phyloP scores from a whole-genome alignment of 164 flowering plant species.

The Cinnamomum chago region DNA sequence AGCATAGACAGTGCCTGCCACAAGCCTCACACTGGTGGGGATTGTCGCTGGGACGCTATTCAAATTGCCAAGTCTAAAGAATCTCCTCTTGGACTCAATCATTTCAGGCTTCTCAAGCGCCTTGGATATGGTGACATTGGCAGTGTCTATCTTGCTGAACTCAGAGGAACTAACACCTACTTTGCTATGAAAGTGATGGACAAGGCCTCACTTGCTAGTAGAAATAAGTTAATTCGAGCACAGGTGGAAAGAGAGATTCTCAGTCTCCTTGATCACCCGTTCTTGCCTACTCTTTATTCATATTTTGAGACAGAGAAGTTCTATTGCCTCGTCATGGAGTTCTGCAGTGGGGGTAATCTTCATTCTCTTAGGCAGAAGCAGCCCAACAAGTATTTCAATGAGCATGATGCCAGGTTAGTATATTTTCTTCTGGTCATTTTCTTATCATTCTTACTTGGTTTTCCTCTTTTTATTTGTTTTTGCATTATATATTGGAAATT shows the following conservation, averaged over 20 bases:
- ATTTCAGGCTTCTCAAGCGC: conserved; percentile 70
- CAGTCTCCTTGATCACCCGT: conserved; percentile 73
- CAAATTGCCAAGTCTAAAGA: conserved; percentile 37
- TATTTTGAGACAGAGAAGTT: conserved; percentile 81
- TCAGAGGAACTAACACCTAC: conserved; percentile 49
- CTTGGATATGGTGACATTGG: conserved; percentile 85
- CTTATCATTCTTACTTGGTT: background rate
- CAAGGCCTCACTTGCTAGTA: conserved; percentile 59
- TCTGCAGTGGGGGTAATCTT: conserved; percentile 81
- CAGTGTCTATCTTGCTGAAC: conserved; percentile 69
- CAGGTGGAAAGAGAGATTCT: conserved; percentile 79
- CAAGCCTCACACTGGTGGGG: conserved; percentile 79
- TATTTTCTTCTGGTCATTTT: background rate
- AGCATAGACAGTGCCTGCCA: conserved; percentile 48
- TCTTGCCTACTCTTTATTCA: conserved; percentile 70
- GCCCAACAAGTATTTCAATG: conserved; percentile 63
- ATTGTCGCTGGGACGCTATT: conserved; percentile 75
- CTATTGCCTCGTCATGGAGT: conserved; percentile 83
- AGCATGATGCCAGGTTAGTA: conserved; percentile 65
- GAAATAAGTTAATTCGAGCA: conserved; percentile 69
- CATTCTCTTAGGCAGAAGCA: conserved; percentile 78
- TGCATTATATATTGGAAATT: background rate
- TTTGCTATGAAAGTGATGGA: conserved; percentile 91
- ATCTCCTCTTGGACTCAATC: conserved; percentile 44
- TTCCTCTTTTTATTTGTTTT: background rate